Evolutionary conservation across 2,329 filamentous ascomycete genomes (phyloP), one percentile per base, ranked within the genome.

Genomic region (Plectosphaerella sp.): DNA sequence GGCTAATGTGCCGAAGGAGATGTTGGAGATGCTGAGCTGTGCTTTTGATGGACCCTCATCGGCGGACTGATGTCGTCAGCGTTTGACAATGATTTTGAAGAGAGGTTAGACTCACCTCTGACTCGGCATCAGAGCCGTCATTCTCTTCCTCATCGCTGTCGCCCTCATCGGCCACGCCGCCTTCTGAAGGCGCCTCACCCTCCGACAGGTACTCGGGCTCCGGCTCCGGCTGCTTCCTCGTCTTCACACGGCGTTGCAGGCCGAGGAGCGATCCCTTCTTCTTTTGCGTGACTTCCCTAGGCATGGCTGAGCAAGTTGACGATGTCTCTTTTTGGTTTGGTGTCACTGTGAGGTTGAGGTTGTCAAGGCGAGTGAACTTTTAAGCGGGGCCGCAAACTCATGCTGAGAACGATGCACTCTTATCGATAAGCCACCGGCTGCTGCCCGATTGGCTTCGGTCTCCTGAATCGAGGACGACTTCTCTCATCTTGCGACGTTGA

Each of bases 1-100:
- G 58, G 89, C 90, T 41, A 97, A 77, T n/a, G 89, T 89, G 57
- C 91, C 92, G 63, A 97, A 97, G 22, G 91, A 94, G 58, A 97
- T 83, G 55, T 78, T 75, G 9, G 81, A 73, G 45, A 77, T 70
- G 53, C 79, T 75, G 52, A 78, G 66, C 16, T 67, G 68, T 46
- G 25, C 43, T 22, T 46, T 33, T 46, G 43, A 46, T 12, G 43
- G 22, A 5, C 25, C 12, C 20, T 46, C 43, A 15, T 46, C 43
- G 9, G 22, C 43, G 20, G 22, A 25, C 43, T 46, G 22, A 15
- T 28, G 7, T 43, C 14, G 15, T 18, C n/a, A 53, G 48, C 37
- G 39, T 24, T 14, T 35, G n/a, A 16, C 14, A n/a, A 25, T 4
- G 1, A 2, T 9, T n/a, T 4, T 25, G 25, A 9, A 5, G 22